These are phyloP conservation scores for Quercus bicolor DNA, from an alignment of 306 rosid genomes.

Conservation along the genomic window DNA sequence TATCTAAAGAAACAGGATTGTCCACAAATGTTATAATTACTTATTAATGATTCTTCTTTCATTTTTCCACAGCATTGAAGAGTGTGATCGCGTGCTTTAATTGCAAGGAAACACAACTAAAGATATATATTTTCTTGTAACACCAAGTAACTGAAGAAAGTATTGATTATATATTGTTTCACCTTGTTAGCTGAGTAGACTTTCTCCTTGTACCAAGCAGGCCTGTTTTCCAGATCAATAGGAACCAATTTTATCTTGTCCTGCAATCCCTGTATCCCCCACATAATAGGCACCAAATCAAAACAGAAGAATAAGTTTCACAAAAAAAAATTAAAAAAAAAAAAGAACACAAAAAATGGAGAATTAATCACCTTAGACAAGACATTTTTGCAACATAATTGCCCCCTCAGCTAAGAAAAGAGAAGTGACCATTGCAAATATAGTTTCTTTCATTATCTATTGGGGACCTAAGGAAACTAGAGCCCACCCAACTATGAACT, in stretches of 20 bases:
- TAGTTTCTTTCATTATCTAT: too few relatives aligned
- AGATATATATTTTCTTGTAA: not conserved
- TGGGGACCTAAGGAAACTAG: not conserved
- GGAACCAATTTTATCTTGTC: conserved; percentile 67
- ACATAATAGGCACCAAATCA: not conserved
- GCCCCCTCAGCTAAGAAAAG: not conserved
- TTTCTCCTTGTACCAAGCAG: conserved; percentile 81
- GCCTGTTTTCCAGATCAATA: conserved; percentile 72
- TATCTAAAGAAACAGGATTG: not conserved
- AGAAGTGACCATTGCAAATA: not conserved
- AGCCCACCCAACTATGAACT: not conserved
- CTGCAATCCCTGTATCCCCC: conserved; percentile 63
- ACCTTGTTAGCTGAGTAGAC: conserved; percentile 80
- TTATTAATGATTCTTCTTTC: not conserved
- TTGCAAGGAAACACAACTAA: not conserved
- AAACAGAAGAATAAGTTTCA: not conserved
- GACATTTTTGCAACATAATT: not conserved
- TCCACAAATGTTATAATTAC: not conserved
- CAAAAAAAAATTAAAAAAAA: not conserved
- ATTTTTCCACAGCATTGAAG: not conserved
- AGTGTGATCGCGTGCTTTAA: not conserved
- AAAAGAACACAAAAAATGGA: not conserved
- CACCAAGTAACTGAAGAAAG: not conserved
- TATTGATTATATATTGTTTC: not conserved
- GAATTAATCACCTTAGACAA: not conserved